These are phyloP conservation scores for Flaveria floridana DNA, from an alignment of 140 eudicot genomes.

Conservation along the genomic window DNA sequence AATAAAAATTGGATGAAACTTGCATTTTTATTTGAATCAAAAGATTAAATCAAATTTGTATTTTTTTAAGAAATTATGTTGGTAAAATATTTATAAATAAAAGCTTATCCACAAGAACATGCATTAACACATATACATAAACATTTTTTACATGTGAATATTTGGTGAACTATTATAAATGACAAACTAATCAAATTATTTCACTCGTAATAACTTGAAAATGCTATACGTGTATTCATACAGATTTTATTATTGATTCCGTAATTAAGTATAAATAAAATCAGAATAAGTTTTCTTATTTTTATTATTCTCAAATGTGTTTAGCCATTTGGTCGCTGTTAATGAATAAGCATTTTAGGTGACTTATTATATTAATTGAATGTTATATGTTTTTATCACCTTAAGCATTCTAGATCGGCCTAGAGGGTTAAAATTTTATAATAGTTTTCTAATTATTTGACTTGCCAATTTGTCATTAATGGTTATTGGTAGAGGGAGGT, in stretches of 20 bases:
- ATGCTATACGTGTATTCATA: neutral
- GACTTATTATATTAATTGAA: neutral
- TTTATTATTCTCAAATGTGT: neutral
- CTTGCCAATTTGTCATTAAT: neutral
- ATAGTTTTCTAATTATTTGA: neutral
- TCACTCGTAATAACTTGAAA: neutral
- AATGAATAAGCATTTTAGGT: neutral
- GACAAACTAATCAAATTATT: neutral
- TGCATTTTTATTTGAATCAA: too few relatives aligned
- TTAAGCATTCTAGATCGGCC: too few relatives aligned
- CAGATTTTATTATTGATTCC: neutral
- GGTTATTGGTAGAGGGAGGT: neutral
- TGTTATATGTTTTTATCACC: neutral
- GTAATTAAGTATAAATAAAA: neutral
- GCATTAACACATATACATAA: neutral
- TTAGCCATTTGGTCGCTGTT: neutral
- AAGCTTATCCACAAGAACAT: neutral
- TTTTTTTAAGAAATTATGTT: neutral
- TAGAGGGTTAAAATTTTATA: neutral
- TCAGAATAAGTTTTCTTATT: neutral
- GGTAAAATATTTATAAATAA: neutral
- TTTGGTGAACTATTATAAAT: neutral
- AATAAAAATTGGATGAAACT: too few relatives aligned
- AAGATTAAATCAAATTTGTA: too few relatives aligned
- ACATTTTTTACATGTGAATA: neutral